Base-by-base conservation (phyloP, 805 yeast genomes). In the Grigorovia transvaalensis region DNA sequence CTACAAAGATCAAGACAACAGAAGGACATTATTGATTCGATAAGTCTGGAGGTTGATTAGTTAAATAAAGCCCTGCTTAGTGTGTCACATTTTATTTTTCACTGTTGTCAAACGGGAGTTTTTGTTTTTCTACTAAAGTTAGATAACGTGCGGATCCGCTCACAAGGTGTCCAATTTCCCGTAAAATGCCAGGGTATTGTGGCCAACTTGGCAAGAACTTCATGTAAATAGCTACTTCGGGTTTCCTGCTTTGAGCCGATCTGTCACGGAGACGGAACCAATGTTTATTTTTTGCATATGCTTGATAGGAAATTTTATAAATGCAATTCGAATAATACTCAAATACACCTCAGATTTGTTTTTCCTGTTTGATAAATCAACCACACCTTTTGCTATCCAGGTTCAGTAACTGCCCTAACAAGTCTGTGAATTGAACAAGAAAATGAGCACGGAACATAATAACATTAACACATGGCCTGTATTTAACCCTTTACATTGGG, bases 401-500 rank as follows among this genome's bases (percentile, higher is more conserved):
- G 38, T 33, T 33, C 38, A 5, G 11, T 13, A 33, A 15, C 27
- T 23, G 27, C 27, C 27, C 27, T 23, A 23, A 23, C 27, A 23
- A 23, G 27, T 23, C 6, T 23, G 27, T 23, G 27, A 23, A 23
- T 23, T 23, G 27, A 8, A 33, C 33, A 33, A 33, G 3, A 33
- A 33, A 12, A 38, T 38, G 42, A 38, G 17, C 15, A 47, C 3
- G 8, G 4, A 13, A 38, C n/a, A 38, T 38, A 38, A 38, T 35
- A 49, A 44, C 40, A 42, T 48, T 29, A 53, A 50, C 27, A 50
- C 50, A 11, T 54, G 54, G 33, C 65, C 65, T 5, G 12, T 59
- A 5, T 30, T 67, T 7, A 63, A 62, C 40, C 69, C 67, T 20
- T 63, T 62, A 44, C 63, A 67, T 47, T 67, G 71, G 65, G 69